These are phyloP conservation scores for Ceratocystis albifundus DNA, from an alignment of 2,329 filamentous ascomycete genomes.

Conservation along the genomic window DNA sequence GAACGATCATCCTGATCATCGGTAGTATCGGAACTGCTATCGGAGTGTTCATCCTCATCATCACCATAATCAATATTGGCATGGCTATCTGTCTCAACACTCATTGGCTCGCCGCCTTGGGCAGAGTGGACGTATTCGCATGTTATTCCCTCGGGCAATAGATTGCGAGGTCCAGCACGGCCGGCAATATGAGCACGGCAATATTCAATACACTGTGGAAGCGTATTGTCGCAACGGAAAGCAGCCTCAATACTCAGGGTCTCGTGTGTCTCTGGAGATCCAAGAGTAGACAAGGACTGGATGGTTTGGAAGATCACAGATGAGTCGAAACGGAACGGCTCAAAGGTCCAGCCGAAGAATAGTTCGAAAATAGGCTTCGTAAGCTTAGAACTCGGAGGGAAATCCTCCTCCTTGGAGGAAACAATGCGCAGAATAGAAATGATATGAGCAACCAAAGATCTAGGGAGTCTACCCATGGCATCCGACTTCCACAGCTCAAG, in stretches of 20 bases:
- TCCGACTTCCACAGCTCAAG: constrained; percentile 73
- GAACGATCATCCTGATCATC: constrained; percentile 23
- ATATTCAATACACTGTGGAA: constrained; percentile 56
- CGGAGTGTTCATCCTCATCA: constrained; percentile 25
- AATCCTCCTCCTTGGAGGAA: constrained; percentile 11
- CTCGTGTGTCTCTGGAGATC: constrained; percentile 27
- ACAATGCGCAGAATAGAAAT: constrained; percentile 18
- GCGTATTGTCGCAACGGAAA: constrained; percentile 65
- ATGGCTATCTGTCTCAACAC: constrained; percentile 23
- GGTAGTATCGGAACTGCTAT: constrained; percentile 20
- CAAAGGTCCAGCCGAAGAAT: constrained; percentile 7
- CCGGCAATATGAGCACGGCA: constrained; percentile 52
- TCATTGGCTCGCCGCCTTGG: constrained; percentile 24
- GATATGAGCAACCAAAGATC: constrained; percentile 14
- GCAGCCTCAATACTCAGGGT: constrained; percentile 65
- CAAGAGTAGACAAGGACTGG: constrained; percentile 32
- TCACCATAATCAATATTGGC: constrained; percentile 24
- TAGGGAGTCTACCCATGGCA: constrained; percentile 66
- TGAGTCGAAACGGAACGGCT: constrained; percentile 23
- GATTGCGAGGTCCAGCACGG: constrained; percentile 50
- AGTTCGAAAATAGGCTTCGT: neutral
- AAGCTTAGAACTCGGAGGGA: neutral
- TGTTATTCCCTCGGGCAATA: constrained; percentile 42
- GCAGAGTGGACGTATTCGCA: constrained; percentile 26
- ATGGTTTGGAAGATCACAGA: constrained; percentile 34